phyloP scores from a whole-genome alignment of 164 flowering plant species.

The Annona squamosa region DNA sequence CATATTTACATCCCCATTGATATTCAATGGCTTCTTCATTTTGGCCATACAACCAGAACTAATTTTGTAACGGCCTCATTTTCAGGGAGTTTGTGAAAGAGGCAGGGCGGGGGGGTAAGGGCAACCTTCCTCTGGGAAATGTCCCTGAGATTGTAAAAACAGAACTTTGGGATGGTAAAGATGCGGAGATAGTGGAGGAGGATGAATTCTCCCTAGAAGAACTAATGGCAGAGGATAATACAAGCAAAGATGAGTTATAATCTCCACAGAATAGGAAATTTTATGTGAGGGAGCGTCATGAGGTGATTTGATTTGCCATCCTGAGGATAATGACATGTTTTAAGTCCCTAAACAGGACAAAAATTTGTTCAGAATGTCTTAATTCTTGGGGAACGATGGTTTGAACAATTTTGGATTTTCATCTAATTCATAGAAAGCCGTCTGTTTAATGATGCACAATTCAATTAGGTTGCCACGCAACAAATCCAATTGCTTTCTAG shows the following conservation, averaged over 20 bases:
- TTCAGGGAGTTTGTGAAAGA: slow-evolving; percentile 86
- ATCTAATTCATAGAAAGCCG: too few species aligned
- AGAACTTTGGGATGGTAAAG: slow-evolving; percentile 97
- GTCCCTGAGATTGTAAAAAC: slow-evolving; percentile 52
- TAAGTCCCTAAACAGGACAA: not conserved
- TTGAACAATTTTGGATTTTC: too few species aligned
- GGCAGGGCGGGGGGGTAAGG: slow-evolving; percentile 88
- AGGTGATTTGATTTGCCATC: not conserved
- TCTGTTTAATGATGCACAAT: too few species aligned
- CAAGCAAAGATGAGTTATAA: slow-evolving; percentile 42
- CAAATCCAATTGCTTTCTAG: too few species aligned
- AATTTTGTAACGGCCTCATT: slow-evolving; percentile 5
- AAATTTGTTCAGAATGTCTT: too few species aligned
- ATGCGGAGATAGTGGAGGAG: slow-evolving; percentile 81
- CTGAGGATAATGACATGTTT: not conserved
- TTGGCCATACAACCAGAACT: not conserved
- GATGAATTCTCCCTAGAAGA: slow-evolving; percentile 99
- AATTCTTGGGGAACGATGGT: too few species aligned
- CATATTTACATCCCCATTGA: not conserved
- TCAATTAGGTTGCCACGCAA: too few species aligned
- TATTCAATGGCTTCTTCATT: not conserved
- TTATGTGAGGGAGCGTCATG: not conserved
- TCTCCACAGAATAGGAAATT: not conserved
- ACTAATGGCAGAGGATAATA: slow-evolving; percentile 70
- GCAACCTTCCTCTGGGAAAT: slow-evolving; percentile 58